These are phyloP conservation scores for Anthostomella pinea DNA, from an alignment of 2,329 filamentous ascomycete genomes.

Conservation along the genomic window DNA sequence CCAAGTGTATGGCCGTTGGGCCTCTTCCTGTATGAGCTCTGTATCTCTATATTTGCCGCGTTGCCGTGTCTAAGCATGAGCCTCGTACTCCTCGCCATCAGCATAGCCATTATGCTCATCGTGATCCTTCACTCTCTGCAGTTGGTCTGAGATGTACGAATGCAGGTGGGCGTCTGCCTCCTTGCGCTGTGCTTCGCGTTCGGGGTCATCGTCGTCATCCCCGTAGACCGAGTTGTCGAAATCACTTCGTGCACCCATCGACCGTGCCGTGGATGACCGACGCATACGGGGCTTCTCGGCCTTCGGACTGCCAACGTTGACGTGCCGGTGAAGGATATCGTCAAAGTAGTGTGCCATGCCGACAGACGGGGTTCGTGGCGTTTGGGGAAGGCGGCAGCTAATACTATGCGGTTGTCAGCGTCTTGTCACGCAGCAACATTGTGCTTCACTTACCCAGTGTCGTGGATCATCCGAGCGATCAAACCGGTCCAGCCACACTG, in stretches of 20 bases:
- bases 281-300: slow-evolving; percentile 57
- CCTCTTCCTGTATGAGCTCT: background rate
- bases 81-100: slow-evolving; percentile 36
- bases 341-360: slow-evolving; percentile 95
- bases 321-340: slow-evolving; percentile 69
- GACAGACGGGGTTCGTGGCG: slow-evolving; percentile 79
- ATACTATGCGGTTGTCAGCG: slow-evolving; percentile 56
- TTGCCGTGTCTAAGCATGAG: slow-evolving; percentile 17
- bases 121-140: slow-evolving; percentile 67
- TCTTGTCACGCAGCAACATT: background rate
- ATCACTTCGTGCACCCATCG: slow-evolving; percentile 80
- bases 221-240: slow-evolving; percentile 56
- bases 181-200: slow-evolving; percentile 44
- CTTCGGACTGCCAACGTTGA: slow-evolving; percentile 36
- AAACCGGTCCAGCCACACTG: slow-evolving; percentile 96
- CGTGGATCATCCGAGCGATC: slow-evolving; percentile 95
- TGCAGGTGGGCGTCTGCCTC: slow-evolving; percentile 71
- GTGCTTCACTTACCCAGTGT: slow-evolving; percentile 72
- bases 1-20: background rate
- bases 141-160: slow-evolving; percentile 77
- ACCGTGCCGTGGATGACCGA: slow-evolving; percentile 77
- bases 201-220: slow-evolving; percentile 51
- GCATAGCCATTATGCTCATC: slow-evolving; percentile 28
- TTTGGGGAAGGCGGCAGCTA: slow-evolving; percentile 88
- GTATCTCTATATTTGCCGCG: slow-evolving; percentile 6